Evolutionary conservation across 148 eudicot species (phyloP).

Genomic region (Persicaria tinctoria): DNA sequence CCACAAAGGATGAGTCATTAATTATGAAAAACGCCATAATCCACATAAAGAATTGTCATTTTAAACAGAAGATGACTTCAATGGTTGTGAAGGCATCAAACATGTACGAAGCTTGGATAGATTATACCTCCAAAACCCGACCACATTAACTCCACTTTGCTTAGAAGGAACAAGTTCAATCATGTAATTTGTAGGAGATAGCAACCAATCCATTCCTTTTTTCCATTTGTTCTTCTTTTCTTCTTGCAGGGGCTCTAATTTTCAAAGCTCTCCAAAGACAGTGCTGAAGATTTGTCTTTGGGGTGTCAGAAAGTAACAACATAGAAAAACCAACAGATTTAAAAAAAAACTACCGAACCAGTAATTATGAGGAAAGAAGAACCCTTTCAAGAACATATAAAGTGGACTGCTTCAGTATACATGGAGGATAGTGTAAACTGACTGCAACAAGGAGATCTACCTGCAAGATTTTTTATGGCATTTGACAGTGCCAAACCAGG

Average conservation of each 20-base stretch:
- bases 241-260: constrained; percentile 79
- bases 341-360: too few species aligned
- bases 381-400: too few species aligned
- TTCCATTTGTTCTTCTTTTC: constrained; percentile 67
- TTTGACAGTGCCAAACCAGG: constrained; percentile 74
- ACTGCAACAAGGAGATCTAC: constrained; percentile 21
- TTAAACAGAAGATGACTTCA: not conserved
- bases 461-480: constrained; percentile 72
- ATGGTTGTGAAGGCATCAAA: not conserved
- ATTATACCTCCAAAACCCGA: constrained; percentile 58
- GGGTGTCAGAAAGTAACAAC: not conserved
- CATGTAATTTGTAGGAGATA: constrained; percentile 87
- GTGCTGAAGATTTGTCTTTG: constrained; percentile 42
- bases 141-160: constrained; percentile 58
- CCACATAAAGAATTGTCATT: not conserved
- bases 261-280: constrained; percentile 95
- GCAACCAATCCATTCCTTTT: constrained; percentile 89
- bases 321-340: not conserved
- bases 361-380: not conserved
- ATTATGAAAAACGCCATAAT: not conserved
- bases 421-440: not conserved
- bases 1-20: not conserved
- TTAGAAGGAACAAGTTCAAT: constrained; percentile 90
- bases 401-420: too few species aligned
- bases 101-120: not conserved